These are phyloP conservation scores for Metschnikowia noctiluminum DNA, from an alignment of 805 yeast genomes.

Conservation along the genomic window DNA sequence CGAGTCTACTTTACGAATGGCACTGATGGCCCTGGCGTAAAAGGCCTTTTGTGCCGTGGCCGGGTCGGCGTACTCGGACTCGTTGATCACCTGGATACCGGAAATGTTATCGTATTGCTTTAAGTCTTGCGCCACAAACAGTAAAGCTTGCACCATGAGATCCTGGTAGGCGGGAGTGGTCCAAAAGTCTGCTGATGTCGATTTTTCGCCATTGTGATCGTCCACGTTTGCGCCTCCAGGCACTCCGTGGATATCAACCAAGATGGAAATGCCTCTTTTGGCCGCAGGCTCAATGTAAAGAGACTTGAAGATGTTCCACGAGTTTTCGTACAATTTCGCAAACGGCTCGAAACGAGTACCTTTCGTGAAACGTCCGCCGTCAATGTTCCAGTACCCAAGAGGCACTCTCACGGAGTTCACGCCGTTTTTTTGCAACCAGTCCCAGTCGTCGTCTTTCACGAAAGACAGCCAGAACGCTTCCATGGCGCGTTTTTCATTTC, in stretches of 20 bases:
- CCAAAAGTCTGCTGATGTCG: conserved; percentile 67
- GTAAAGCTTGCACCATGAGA: conserved; percentile 47
- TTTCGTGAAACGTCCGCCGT: conserved; percentile 52
- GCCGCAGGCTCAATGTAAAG: conserved; percentile 58
- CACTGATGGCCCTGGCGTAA: conserved; percentile 60
- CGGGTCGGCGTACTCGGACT: conserved; percentile 61
- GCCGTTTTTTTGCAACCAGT: conserved; percentile 61
- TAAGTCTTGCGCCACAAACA: conserved; percentile 62
- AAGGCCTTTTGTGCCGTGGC: conserved; percentile 53
- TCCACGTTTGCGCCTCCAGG: conserved; percentile 91
- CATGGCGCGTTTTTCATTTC: conserved; percentile 48
- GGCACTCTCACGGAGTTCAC: conserved; percentile 83
- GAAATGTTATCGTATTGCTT: conserved; percentile 59
- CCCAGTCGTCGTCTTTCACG: conserved; percentile 71
- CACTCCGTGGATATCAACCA: conserved; percentile 83
- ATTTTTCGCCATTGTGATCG: conserved; percentile 73
- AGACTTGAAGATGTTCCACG: conserved; percentile 66
- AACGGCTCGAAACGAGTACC: conserved; percentile 62
- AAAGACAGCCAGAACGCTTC: conserved; percentile 66
- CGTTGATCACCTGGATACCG: conserved; percentile 85
- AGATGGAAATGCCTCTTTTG: conserved; percentile 60
- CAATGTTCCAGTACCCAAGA: conserved; percentile 87
- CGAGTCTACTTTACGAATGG: conserved; percentile 54
- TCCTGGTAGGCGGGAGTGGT: conserved; percentile 36
- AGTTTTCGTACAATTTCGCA: conserved; percentile 54